These are phyloP conservation scores for Gyromitra esculenta DNA, from an alignment of 2,329 filamentous ascomycete genomes.

Conservation along the genomic window DNA sequence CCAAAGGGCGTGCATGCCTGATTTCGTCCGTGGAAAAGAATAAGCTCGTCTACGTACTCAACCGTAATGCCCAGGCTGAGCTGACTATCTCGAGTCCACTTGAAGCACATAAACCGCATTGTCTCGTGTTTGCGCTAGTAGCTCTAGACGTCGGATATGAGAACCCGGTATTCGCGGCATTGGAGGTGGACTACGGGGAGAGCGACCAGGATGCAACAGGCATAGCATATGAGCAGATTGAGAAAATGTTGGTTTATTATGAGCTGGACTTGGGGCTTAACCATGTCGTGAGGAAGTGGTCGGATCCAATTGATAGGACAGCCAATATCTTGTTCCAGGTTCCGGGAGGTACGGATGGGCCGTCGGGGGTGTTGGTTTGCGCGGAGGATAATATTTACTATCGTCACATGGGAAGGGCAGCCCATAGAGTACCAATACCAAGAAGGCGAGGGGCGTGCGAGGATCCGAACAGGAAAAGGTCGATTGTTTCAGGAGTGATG, in stretches of 20 bases:
- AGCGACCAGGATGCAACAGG: slow-evolving; percentile 90
- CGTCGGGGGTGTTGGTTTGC: slow-evolving; percentile 93
- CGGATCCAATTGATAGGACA: slow-evolving; percentile 88
- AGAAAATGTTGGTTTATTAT: slow-evolving; percentile 95
- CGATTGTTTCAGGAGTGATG: slow-evolving; percentile 91
- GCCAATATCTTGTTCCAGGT: slow-evolving; percentile 93
- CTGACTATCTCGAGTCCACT: slow-evolving; percentile 96
- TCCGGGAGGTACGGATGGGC: slow-evolving; percentile 90
- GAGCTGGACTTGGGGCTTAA: slow-evolving; percentile 96
- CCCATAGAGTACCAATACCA: slow-evolving; percentile 88
- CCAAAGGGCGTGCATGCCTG: slow-evolving; percentile 92
- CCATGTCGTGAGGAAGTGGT: slow-evolving; percentile 96
- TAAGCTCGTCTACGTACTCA: slow-evolving; percentile 98
- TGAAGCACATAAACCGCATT: slow-evolving; percentile 93
- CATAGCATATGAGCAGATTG: slow-evolving; percentile 79
- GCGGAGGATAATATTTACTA: slow-evolving; percentile 95
- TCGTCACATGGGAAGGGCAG: slow-evolving; percentile 92
- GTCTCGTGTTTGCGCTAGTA: slow-evolving; percentile 85
- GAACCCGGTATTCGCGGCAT: slow-evolving; percentile 92
- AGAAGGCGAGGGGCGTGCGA: slow-evolving; percentile 86
- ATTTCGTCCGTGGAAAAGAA: slow-evolving; percentile 97
- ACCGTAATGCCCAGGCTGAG: slow-evolving; percentile 92
- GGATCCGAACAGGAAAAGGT: slow-evolving; percentile 88
- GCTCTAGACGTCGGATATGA: slow-evolving; percentile 95
- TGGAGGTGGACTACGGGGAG: slow-evolving; percentile 93